These are phyloP conservation scores for Moricandia arvensis DNA, from an alignment of 345 rosid species.

Conservation along the genomic window DNA sequence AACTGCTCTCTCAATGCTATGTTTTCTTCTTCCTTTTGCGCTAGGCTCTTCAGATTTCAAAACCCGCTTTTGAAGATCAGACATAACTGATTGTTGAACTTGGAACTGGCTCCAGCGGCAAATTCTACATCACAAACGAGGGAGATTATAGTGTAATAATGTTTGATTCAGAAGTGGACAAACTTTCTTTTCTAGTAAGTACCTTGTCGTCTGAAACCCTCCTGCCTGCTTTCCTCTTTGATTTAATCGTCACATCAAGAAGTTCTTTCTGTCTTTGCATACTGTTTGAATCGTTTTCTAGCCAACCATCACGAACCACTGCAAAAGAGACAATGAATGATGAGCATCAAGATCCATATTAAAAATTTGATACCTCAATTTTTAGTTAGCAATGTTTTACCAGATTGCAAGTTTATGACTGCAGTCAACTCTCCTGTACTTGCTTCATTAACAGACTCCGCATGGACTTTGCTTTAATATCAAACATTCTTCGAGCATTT, in stretches of 20 bases:
- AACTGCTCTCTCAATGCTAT: slow-evolving; percentile 68
- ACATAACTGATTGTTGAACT: slow-evolving; percentile 51
- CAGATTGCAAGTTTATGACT: slow-evolving; percentile 69
- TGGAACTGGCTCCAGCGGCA: slow-evolving; percentile 56
- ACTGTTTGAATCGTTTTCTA: slow-evolving; percentile 46
- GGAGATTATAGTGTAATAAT: slow-evolving; percentile 1
- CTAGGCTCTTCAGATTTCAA: slow-evolving; percentile 64
- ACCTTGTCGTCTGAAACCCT: slow-evolving; percentile 74
- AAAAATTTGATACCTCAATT: neutral
- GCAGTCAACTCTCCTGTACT: slow-evolving; percentile 47
- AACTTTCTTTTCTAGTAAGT: slow-evolving; percentile 16
- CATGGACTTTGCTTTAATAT: slow-evolving; percentile 30
- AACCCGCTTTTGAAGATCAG: slow-evolving; percentile 72
- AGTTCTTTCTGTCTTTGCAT: slow-evolving; percentile 45
- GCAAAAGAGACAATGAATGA: slow-evolving; percentile 29
- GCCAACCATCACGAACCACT: slow-evolving; percentile 89
- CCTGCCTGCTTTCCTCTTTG: slow-evolving; percentile 45
- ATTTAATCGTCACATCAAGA: slow-evolving; percentile 44
- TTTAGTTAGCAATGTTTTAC: slow-evolving; percentile 40
- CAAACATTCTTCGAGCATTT: slow-evolving; percentile 47
- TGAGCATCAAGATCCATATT: slow-evolving; percentile 9
- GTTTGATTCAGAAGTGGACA: slow-evolving; percentile 5
- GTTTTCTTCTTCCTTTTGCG: slow-evolving; percentile 83
- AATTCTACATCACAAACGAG: slow-evolving; percentile 46
- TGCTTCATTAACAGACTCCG: slow-evolving; percentile 35